A percentile compares a stretch with the other conserved stretches of the same genome.
phyloP scores from a whole-genome alignment of 139 green algal genomes.

The Chlamydomonas sp. region DNA sequence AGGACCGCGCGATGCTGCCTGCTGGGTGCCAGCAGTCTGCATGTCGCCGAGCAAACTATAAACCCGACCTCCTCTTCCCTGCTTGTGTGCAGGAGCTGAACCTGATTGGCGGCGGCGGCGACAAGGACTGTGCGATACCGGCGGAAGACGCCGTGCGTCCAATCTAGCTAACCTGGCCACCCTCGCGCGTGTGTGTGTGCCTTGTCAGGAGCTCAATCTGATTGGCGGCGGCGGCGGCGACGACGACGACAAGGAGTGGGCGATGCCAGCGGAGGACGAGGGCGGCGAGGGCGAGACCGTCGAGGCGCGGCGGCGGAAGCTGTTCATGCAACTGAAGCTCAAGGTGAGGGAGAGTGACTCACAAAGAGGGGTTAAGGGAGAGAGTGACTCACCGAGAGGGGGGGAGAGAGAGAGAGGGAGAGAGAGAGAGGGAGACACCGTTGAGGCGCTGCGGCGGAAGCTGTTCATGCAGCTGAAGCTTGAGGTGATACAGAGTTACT shows the following conservation, averaged over 20 bases:
- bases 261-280: slow-evolving; percentile 11
- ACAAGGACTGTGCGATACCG: too few species aligned
- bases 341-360: slow-evolving; percentile 17
- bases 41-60: too few species aligned
- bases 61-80: too few species aligned
- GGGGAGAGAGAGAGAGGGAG: too few species aligned
- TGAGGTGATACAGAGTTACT: slow-evolving; percentile 10
- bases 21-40: too few species aligned
- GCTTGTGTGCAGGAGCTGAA: too few species aligned
- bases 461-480: slow-evolving; percentile 16
- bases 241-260: background rate
- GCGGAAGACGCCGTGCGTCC: too few species aligned
- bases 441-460: slow-evolving; percentile 16
- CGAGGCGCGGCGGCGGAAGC: slow-evolving; percentile 15
- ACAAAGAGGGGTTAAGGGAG: too few species aligned
- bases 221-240: slow-evolving; percentile 1
- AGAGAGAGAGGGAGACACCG: background rate
- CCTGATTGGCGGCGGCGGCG: too few species aligned
- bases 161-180: background rate
- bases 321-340: slow-evolving; percentile 12
- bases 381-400: too few species aligned
- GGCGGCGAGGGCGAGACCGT: slow-evolving; percentile 1
- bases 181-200: background rate
- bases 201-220: slow-evolving; percentile 19
- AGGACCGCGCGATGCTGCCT: too few species aligned